Conservation (phyloP, 768 basidiomycete species). For the Hydnomerulius pinastri region DNA sequence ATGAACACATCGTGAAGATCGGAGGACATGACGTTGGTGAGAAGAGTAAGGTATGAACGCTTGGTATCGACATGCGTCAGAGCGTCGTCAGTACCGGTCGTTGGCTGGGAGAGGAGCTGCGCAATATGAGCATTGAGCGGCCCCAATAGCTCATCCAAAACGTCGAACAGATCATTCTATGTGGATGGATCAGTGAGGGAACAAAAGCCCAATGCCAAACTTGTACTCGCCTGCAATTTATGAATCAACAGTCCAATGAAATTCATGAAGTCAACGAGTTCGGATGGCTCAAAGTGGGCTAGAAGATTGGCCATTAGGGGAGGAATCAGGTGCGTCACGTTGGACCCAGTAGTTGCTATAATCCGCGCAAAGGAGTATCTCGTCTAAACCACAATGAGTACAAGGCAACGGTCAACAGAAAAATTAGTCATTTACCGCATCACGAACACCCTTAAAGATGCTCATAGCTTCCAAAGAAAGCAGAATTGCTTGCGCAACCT, state of each 20-base stretch:
- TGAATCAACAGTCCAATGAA: constrained; percentile 92
- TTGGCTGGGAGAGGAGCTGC: constrained; percentile 75
- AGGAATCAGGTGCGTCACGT: constrained; percentile 85
- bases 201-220: not conserved
- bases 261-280: constrained; percentile 93
- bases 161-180: constrained; percentile 82
- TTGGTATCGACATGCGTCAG: constrained; percentile 79
- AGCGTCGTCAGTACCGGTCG: constrained; percentile 85
- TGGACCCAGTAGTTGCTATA: constrained; percentile 84
- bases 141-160: constrained; percentile 86
- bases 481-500: constrained; percentile 84
- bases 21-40: constrained; percentile 80
- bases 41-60: constrained; percentile 81
- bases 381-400: constrained; percentile 51
- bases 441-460: constrained; percentile 80
- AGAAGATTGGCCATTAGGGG: constrained; percentile 89
- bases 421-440: constrained; percentile 73
- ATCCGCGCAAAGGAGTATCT: constrained; percentile 93
- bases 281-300: constrained; percentile 87
- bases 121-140: constrained; percentile 86
- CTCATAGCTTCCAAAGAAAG: constrained; percentile 90
- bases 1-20: constrained; percentile 83
- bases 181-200: constrained; percentile 1
- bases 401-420: not conserved
- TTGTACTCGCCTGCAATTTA: constrained; percentile 72